Evolutionary conservation across 1,139 yeast genomes (phyloP), one percentile per base, ranked within the genome.

Genomic region (Saccharomyces pastorianus): DNA sequence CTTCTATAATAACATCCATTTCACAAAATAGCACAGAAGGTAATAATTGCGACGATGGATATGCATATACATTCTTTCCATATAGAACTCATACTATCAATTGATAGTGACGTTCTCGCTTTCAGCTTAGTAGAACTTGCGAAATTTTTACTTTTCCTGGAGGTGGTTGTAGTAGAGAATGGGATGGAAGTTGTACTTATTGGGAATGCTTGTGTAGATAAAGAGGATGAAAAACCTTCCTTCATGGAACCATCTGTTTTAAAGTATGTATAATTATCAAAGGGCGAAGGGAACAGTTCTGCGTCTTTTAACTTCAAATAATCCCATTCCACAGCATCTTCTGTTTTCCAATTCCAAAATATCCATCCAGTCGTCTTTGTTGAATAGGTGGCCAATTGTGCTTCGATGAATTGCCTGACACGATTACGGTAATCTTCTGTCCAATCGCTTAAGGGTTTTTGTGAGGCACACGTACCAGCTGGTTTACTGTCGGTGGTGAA

Each of bases 321-420:
- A 64, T 82, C 87, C 88, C 88, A 83, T 66, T 82, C 87, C 34
- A 79, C 73, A 6, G 82, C 74, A 52, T 70, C 71, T 64, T 83
- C 88, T 2, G 87, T 82, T 67, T 83, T 83, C 76, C 79, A 83
- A 65, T 83, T 80, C 88, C 88, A 83, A 63, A 83, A 83, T 32
- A 81, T 80, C 85, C 85, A 83, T 2, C 88, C 88, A 4, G 72
- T 72, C 38, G 75, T 68, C 52, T 70, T 59, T 28, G 58, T 53
- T 13, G 69, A 65, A 62, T 77, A 80, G 23, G 79, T 73, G 55
- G 78, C 77, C 62, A 81, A 65, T 64, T 77, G 79, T 59, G 80
- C 76, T 69, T 81, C 76, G 68, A 78, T 67, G 68, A 75, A 74
- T 69, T 71, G 69, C 67, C 81, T 71, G 58, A 79, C 70, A 54